phyloP scores from a whole-genome alignment of 2,329 filamentous ascomycete species.

The Scedosporium dehoogii region DNA sequence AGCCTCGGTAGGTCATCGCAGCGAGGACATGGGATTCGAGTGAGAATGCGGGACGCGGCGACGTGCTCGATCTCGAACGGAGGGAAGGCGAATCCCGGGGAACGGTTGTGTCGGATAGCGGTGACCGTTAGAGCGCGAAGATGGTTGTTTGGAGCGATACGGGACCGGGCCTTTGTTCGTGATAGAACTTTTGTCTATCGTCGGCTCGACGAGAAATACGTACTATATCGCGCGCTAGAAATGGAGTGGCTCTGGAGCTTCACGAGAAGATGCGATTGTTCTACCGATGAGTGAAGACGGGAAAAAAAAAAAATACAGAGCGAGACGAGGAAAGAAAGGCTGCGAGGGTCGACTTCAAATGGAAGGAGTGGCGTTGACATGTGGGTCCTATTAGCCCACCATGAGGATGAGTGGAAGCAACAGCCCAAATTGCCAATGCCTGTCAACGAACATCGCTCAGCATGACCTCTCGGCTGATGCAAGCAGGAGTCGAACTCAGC shows the following conservation, averaged over 20 bases:
- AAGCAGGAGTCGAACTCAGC: background rate
- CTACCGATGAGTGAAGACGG: background rate
- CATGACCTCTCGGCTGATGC: background rate
- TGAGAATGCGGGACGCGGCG: background rate
- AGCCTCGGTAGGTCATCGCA: slow-evolving; percentile 27
- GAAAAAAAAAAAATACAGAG: background rate
- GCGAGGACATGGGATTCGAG: slow-evolving; percentile 10
- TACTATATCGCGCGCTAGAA: too few species aligned
- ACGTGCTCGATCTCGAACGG: background rate
- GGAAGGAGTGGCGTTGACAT: background rate
- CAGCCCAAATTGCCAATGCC: background rate
- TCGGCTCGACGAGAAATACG: too few species aligned
- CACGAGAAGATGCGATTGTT: background rate
- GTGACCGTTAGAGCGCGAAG: background rate
- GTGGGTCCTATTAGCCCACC: background rate
- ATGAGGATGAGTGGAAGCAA: background rate
- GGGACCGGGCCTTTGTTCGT: background rate
- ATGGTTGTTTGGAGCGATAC: background rate
- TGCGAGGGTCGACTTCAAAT: background rate
- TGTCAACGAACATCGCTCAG: background rate
- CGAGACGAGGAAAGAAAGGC: background rate
- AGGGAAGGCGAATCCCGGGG: background rate
- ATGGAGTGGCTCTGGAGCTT: too few species aligned
- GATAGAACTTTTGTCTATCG: too few species aligned
- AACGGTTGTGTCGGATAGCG: background rate